Percentiles rank a stretch among this genome's conserved stretches.
Evolutionary conservation across 164 flowering plant genomes (phyloP).

Genomic region (Saururus chinensis): DNA sequence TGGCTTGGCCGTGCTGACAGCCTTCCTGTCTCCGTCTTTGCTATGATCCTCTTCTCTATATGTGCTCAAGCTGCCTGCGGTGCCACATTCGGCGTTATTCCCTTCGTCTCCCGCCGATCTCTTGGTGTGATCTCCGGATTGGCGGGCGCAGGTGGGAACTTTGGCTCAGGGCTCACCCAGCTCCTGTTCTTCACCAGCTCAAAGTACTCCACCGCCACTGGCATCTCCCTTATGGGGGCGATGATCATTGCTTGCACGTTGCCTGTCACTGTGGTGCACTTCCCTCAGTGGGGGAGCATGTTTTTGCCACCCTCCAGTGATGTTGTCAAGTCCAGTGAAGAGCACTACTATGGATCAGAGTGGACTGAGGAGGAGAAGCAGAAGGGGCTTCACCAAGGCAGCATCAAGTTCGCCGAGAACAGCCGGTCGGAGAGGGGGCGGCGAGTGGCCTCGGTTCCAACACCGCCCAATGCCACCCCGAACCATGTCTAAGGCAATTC

Average conservation of each 20-base stretch:
- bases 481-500: slow-evolving; percentile 3
- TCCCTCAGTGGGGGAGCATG: slow-evolving; percentile 89
- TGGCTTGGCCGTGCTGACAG: slow-evolving; percentile 44
- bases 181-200: slow-evolving; percentile 50
- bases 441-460: slow-evolving; percentile 31
- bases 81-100: slow-evolving; percentile 57
- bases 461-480: slow-evolving; percentile 44
- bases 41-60: slow-evolving; percentile 59
- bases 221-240: slow-evolving; percentile 51
- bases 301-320: slow-evolving; percentile 46
- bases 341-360: slow-evolving; percentile 43
- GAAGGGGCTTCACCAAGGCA: slow-evolving; percentile 42
- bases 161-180: slow-evolving; percentile 62
- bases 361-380: slow-evolving; percentile 59
- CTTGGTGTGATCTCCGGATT: slow-evolving; percentile 62
- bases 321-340: slow-evolving; percentile 21
- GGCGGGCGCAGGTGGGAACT: slow-evolving; percentile 75
- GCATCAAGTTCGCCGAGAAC: slow-evolving; percentile 62
- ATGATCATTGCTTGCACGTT: slow-evolving; percentile 52
- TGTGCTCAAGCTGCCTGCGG: slow-evolving; percentile 74
- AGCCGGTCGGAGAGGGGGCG: slow-evolving; percentile 54
- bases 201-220: slow-evolving; percentile 31
- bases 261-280: slow-evolving; percentile 46
- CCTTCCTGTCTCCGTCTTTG: slow-evolving; percentile 38
- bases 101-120: slow-evolving; percentile 59